Evolutionary conservation across 1,139 yeast genomes (phyloP), one percentile per base, ranked within the genome.

Genomic region (Geotrichum bryndzae): DNA sequence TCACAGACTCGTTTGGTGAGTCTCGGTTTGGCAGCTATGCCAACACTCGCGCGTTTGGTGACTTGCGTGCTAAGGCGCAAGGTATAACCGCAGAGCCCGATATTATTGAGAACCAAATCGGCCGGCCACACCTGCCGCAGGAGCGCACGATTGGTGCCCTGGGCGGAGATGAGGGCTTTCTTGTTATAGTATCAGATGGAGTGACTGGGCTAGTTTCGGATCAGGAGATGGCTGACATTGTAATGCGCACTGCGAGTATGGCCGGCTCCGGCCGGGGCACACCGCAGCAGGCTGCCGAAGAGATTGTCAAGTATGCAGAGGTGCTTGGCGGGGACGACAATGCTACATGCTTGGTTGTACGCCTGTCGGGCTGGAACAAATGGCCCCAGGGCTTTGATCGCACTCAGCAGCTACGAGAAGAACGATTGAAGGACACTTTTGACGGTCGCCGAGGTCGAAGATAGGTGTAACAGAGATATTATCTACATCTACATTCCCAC

Each of bases 51-150:
- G 82, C 97, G 1, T 94, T 94, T 79, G 99, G 99, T 48, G 99
- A 94, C 74, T 72, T 86, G 23, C 78, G 81, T 48, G 96, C 85
- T 63, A 94, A 94, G 73, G 80, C 86, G 45, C 83, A 85, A 72
- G 99, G 99, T 0, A 86, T 94, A 2, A 81, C 91, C 0, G 91
- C 97, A 2, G 99, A 94, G 75, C 99, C 99, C 0, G 97, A 94
- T 65, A 79, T 94, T 56, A 77, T 82, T 22, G 89, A 89, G 64
- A 84, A 80, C 67, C 72, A 86, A 15, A 76, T 89, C 57, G 94
- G 94, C 0, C 86, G 58, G 38, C 63, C 63, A 0, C 59, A 57
- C 22, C 56, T 48, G 50, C 63, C 79, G 76, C 63, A 79, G 48
- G 59, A 65, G 64, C 68, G 73, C 71, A 65, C 67, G 11, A 78